phyloP scores from a whole-genome alignment of 1,284 basidiomycete species.

The Cutaneotrichosporon cavernicola region DNA sequence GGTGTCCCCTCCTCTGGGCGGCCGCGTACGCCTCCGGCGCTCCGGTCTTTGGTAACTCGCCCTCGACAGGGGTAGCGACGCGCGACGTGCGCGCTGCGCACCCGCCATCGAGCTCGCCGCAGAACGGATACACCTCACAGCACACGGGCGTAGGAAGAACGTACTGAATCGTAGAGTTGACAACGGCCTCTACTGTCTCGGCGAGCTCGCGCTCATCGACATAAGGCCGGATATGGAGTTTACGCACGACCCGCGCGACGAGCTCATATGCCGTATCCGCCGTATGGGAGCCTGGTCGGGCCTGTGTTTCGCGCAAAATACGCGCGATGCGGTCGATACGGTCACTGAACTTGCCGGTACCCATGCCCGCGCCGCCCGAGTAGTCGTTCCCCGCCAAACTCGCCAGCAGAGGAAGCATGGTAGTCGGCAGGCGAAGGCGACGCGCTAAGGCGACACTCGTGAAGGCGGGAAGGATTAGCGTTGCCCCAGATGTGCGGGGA shows the following conservation, averaged over 20 bases:
- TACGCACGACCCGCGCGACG: constrained; percentile 42
- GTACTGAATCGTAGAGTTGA: constrained; percentile 52
- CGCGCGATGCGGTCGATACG: constrained; percentile 50
- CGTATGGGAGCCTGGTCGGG: constrained; percentile 30
- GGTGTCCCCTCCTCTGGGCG: constrained; percentile 33
- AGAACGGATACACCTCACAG: constrained; percentile 46
- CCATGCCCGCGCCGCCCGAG: constrained; percentile 52
- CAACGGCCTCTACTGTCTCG: constrained; percentile 40
- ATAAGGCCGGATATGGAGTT: constrained; percentile 33
- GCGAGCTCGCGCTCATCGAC: constrained; percentile 33
- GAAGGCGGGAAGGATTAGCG: constrained; percentile 60
- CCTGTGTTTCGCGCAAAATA: constrained; percentile 43
- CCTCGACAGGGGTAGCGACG: background rate
- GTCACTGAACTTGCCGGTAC: constrained; percentile 33
- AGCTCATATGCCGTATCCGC: constrained; percentile 30
- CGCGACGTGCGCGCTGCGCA: constrained; percentile 16
- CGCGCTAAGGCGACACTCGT: constrained; percentile 65
- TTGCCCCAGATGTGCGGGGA: constrained; percentile 56
- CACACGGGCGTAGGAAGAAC: constrained; percentile 41
- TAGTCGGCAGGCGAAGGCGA: constrained; percentile 66
- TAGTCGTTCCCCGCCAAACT: constrained; percentile 85
- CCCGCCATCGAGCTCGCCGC: constrained; percentile 47
- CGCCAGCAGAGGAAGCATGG: constrained; percentile 77
- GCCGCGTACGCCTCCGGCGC: constrained; percentile 29
- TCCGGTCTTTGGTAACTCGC: background rate